A percentile compares a stretch with the other conserved stretches of the same genome.
Evolutionary conservation across 139 green algal genomes (phyloP).

Genomic region (Penium margaritaceum): DNA sequence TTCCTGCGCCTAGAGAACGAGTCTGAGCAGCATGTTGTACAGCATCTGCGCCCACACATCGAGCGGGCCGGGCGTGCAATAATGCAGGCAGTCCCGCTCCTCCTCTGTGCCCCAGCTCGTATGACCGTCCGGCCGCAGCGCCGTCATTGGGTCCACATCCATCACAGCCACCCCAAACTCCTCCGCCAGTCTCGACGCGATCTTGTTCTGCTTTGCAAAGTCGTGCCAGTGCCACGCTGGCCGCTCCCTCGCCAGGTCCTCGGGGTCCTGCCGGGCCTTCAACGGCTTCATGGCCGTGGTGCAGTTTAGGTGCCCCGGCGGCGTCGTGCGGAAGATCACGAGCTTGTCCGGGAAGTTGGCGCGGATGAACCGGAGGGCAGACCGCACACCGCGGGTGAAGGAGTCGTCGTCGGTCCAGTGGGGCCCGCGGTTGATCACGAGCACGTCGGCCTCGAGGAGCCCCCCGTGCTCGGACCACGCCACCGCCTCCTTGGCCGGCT

Average conservation of each 20-base stretch:
- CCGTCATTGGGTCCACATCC: constrained; percentile 8
- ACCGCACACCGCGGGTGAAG: neutral
- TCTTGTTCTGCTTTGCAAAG: neutral
- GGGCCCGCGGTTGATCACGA: neutral
- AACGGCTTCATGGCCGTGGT: neutral
- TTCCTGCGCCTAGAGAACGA: too few relatives aligned
- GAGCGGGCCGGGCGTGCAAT: neutral
- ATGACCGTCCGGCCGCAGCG: neutral
- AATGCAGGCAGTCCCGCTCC: neutral
- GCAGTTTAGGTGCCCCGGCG: constrained; percentile 1
- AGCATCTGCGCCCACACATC: constrained; percentile 2
- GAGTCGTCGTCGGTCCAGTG: neutral
- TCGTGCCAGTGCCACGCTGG: neutral
- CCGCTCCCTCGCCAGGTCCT: too few relatives aligned
- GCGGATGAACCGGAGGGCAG: neutral
- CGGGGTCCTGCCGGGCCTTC: neutral
- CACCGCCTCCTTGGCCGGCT: too few relatives aligned
- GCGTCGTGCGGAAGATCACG: neutral
- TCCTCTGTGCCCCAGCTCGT: neutral
- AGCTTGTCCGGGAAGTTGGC: neutral
- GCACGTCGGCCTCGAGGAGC: too few relatives aligned
- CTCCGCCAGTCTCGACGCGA: neutral
- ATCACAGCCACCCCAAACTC: neutral
- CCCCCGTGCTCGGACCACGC: too few relatives aligned
- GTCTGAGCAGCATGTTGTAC: constrained; percentile 11